A percentile compares a stretch with the other conserved stretches of the same genome.
Conservation (phyloP, 495 filamentous ascomycete species). For the Hypomontagnella monticulosa region DNA sequence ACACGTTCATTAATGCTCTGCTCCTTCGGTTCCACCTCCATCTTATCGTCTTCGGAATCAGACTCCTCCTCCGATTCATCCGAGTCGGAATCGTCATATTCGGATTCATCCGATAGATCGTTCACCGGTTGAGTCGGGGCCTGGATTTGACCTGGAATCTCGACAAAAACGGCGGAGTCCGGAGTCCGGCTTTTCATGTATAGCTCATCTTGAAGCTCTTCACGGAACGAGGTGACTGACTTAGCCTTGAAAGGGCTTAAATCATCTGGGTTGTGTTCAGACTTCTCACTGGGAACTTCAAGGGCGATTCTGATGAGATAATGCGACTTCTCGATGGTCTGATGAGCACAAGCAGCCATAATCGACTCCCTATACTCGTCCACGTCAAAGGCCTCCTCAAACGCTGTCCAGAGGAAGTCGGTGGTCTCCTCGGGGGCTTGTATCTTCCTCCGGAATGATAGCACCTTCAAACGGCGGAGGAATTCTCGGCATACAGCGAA, state of each 20-base stretch:
- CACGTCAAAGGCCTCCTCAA: constrained; percentile 39
- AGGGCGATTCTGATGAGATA: constrained; percentile 40
- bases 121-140: background rate
- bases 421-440: background rate
- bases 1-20: too few relatives aligned
- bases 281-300: constrained; percentile 41
- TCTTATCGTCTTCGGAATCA: too few relatives aligned
- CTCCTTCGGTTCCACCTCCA: too few relatives aligned
- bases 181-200: background rate
- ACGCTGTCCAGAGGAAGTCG: constrained; percentile 28
- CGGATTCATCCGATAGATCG: too few relatives aligned
- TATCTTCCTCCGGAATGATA: constrained; percentile 9
- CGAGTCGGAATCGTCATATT: too few relatives aligned
- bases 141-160: background rate
- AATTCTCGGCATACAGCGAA: constrained; percentile 42
- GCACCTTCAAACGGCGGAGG: constrained; percentile 35
- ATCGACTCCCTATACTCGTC: constrained; percentile 36
- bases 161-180: background rate
- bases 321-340: constrained; percentile 36
- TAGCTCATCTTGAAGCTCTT: constrained; percentile 30
- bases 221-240: background rate
- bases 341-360: constrained; percentile 39
- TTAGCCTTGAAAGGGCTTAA: background rate
- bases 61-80: too few relatives aligned
- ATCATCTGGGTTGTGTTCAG: constrained; percentile 19